Conservation (phyloP, 1,139 yeast species). For the Sugiyamaella xylanicola region DNA sequence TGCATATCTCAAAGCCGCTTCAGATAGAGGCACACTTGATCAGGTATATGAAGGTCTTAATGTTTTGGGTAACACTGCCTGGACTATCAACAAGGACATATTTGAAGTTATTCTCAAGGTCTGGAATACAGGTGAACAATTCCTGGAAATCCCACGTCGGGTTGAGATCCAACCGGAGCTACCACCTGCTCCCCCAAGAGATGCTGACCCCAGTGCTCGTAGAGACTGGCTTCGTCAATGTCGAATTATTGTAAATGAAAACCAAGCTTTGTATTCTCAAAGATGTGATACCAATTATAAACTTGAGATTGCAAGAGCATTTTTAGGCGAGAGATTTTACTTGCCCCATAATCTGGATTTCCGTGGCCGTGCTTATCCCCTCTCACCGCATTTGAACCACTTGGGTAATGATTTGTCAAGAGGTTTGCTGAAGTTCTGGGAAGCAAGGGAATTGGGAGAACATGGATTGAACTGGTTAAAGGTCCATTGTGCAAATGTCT, state of each 20-base stretch:
- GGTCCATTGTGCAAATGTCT: constrained; percentile 84
- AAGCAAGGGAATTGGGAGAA: constrained; percentile 75
- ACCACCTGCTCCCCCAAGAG: constrained; percentile 66
- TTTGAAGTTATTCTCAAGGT: constrained; percentile 69
- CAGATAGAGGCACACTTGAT: constrained; percentile 65
- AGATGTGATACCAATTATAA: constrained; percentile 94
- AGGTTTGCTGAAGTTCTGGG: constrained; percentile 84
- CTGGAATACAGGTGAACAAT: constrained; percentile 84
- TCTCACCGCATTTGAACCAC: constrained; percentile 79
- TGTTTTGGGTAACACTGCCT: constrained; percentile 83
- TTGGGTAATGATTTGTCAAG: constrained; percentile 91
- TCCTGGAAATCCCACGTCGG: constrained; percentile 74
- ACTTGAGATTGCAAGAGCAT: constrained; percentile 92
- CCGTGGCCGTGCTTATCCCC: constrained; percentile 94
- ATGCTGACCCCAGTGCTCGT: constrained; percentile 66
- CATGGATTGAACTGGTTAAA: constrained; percentile 84
- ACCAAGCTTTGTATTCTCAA: constrained; percentile 72
- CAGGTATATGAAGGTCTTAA: constrained; percentile 79
- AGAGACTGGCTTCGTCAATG: constrained; percentile 68
- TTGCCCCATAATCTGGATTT: constrained; percentile 95
- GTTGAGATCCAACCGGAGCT: constrained; percentile 52
- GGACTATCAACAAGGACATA: constrained; percentile 83
- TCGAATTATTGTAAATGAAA: constrained; percentile 58
- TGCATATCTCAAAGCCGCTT: constrained; percentile 85
- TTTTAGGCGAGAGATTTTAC: constrained; percentile 72